These are phyloP conservation scores for Trifolium dubium DNA, from an alignment of 306 rosid species.

Conservation along the genomic window DNA sequence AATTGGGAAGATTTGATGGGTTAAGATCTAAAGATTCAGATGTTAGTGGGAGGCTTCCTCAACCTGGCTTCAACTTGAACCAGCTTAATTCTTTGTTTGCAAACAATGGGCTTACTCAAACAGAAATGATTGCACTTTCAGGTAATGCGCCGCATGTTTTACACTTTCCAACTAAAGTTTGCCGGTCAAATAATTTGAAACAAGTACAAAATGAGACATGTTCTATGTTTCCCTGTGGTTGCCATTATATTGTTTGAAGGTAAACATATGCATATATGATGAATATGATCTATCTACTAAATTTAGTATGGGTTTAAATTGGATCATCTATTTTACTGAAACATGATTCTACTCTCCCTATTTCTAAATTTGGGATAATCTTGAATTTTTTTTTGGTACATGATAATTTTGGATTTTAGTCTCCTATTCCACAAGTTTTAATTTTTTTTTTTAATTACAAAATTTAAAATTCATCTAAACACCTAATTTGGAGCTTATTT, in stretches of 20 bases:
- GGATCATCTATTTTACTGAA: no score
- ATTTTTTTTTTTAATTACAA: no score
- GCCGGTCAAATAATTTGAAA: background rate
- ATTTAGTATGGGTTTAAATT: background rate
- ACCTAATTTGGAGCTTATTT: no score
- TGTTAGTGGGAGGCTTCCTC: conserved; percentile 70
- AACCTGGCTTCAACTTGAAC: conserved; percentile 61
- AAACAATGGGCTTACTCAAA: conserved; percentile 59
- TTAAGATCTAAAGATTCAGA: conserved; percentile 56
- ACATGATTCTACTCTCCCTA: background rate
- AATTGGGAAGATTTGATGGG: conserved; percentile 83
- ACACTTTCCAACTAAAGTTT: conserved; percentile 2
- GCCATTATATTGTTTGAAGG: background rate
- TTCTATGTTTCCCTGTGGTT: conserved; percentile 4
- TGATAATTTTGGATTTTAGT: no score
- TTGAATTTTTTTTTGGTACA: no score
- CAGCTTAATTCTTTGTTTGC: conserved; percentile 72
- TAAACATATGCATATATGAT: no score
- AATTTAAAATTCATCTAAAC: no score
- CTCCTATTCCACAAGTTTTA: no score
- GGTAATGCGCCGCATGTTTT: conserved; percentile 49
- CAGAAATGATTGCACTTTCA: conserved; percentile 84
- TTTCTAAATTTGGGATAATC: no score
- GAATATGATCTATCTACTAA: no score
- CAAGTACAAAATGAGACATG: background rate